phyloP scores from a whole-genome alignment of 2,329 filamentous ascomycete genomes.

The Onygenales sp. region DNA sequence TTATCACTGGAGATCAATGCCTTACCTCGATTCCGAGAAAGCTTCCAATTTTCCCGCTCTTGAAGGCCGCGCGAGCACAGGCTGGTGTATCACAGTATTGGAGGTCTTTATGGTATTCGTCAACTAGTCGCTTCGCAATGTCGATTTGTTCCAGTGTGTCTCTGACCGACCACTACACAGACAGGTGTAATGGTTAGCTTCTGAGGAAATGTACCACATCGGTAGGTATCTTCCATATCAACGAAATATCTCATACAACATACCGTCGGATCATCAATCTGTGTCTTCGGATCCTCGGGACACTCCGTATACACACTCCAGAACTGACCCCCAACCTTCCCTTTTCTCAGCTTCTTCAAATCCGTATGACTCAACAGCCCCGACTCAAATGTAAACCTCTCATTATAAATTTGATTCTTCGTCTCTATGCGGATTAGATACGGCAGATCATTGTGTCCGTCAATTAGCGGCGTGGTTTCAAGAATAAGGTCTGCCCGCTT shows the following conservation, averaged over 20 bases:
- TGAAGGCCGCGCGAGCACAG: slow-evolving; percentile 15
- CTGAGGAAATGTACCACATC: neutral
- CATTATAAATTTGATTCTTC: slow-evolving; percentile 20
- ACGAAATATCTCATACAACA: neutral
- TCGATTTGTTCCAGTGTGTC: slow-evolving; percentile 22
- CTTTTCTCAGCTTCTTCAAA: slow-evolving; percentile 16
- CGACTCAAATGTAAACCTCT: slow-evolving; percentile 13
- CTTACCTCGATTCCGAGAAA: slow-evolving; percentile 18
- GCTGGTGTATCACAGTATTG: slow-evolving; percentile 13
- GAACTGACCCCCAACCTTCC: slow-evolving; percentile 21
- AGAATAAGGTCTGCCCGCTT: slow-evolving; percentile 16
- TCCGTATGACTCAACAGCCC: slow-evolving; percentile 19
- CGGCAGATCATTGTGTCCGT: slow-evolving; percentile 26
- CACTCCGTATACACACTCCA: slow-evolving; percentile 23
- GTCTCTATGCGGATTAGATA: slow-evolving; percentile 18
- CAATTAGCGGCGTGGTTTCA: slow-evolving; percentile 19
- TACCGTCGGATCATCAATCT: slow-evolving; percentile 15
- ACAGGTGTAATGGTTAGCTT: neutral
- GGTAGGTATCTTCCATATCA: neutral
- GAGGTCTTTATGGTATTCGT: slow-evolving; percentile 14
- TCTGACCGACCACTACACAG: slow-evolving; percentile 12
- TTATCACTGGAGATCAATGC: neutral
- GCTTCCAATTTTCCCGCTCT: slow-evolving; percentile 14
- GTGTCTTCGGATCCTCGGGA: slow-evolving; percentile 5
- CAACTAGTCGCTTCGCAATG: slow-evolving; percentile 16